phyloP scores from a whole-genome alignment of 768 basidiomycete genomes.

The Mycena alexandri region DNA sequence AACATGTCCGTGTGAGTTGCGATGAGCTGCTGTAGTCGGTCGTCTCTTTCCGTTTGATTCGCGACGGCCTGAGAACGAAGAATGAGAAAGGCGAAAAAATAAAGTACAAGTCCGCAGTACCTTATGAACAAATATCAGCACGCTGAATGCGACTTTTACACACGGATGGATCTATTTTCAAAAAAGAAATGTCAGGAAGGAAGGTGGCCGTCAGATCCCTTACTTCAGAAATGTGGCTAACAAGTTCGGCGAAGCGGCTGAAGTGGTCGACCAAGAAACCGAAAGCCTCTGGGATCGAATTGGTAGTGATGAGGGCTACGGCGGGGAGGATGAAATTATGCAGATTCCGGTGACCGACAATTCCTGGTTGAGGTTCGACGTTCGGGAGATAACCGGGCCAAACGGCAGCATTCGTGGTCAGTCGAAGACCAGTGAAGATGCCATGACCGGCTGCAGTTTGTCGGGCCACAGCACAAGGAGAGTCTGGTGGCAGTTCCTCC shows the following conservation, averaged over 20 bases:
- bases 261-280: conserved; percentile 10
- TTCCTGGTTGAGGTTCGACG: background rate
- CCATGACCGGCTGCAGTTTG: background rate
- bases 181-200: too few relatives aligned
- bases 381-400: background rate
- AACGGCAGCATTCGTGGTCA: background rate
- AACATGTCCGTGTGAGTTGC: conserved; percentile 6
- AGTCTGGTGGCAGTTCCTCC: conserved; percentile 17
- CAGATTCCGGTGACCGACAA: background rate
- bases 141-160: conserved; percentile 21
- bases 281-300: background rate
- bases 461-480: background rate
- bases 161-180: conserved; percentile 21
- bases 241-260: background rate
- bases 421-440: background rate
- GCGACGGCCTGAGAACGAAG: conserved; percentile 4
- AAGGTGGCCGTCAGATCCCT: background rate
- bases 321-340: conserved; percentile 3
- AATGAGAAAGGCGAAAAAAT: background rate
- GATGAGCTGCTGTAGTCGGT: conserved; percentile 18
- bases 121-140: conserved; percentile 23
- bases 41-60: conserved; percentile 20
- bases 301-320: background rate
- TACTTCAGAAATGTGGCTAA: conserved; percentile 23
- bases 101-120: background rate